Conservation (phyloP, 495 filamentous ascomycete genomes). For the Tuber brumale region DNA sequence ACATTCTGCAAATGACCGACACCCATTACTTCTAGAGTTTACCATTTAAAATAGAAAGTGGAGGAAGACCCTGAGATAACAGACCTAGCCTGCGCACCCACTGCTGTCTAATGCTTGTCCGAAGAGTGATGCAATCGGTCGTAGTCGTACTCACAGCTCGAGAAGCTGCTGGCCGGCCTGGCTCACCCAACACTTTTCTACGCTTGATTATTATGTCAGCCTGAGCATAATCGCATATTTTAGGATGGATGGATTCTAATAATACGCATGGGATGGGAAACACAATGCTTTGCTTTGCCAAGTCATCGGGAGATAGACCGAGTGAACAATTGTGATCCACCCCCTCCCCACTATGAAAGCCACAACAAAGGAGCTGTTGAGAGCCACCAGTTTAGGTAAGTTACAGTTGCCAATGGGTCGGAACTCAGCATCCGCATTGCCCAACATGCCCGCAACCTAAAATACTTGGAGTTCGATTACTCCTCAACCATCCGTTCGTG, state of each 20-base stretch:
- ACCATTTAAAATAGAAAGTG: background rate
- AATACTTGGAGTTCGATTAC: background rate
- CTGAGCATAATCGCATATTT: background rate
- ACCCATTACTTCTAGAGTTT: background rate
- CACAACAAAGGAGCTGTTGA: background rate
- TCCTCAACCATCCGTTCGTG: background rate
- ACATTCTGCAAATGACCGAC: background rate
- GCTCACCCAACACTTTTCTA: background rate
- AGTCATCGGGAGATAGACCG: background rate
- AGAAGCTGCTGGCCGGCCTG: background rate
- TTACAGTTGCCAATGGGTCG: background rate
- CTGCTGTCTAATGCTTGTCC: background rate
- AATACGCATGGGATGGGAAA: background rate
- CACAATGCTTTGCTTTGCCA: background rate
- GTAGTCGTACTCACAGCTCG: background rate
- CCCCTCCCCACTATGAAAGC: background rate
- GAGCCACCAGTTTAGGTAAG: background rate
- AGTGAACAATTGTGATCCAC: background rate
- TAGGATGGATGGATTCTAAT: background rate
- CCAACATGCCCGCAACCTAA: background rate
- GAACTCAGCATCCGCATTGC: background rate
- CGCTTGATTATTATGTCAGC: background rate
- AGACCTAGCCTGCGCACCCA: background rate
- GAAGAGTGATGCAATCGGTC: background rate
- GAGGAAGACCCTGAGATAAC: background rate